Conservation (phyloP, 1,284 basidiomycete species). For the Boletus semigastroideus region DNA sequence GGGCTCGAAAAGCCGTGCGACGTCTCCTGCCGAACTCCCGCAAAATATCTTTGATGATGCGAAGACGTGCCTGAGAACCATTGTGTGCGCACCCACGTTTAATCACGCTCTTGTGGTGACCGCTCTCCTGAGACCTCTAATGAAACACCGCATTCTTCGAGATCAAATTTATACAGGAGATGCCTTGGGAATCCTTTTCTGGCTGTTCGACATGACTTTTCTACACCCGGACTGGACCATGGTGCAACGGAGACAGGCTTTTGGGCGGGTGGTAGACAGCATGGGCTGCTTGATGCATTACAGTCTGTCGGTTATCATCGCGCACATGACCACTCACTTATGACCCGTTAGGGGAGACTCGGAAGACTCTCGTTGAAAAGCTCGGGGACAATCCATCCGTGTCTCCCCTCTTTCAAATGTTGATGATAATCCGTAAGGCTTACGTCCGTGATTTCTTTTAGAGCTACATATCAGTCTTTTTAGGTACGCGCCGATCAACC, state of each 20-base stretch:
- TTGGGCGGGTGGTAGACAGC: slow-evolving; percentile 26
- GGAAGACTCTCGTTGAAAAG: too few species aligned
- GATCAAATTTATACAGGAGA: slow-evolving; percentile 11
- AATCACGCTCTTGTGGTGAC: slow-evolving; percentile 17
- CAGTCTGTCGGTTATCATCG: slow-evolving; percentile 8
- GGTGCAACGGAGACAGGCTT: background rate
- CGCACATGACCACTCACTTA: background rate
- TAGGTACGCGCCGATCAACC: too few species aligned
- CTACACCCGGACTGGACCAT: slow-evolving; percentile 15
- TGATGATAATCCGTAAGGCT: too few species aligned
- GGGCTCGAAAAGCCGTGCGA: background rate
- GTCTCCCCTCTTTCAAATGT: too few species aligned
- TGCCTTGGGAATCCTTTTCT: slow-evolving; percentile 7
- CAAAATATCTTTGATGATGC: slow-evolving; percentile 7
- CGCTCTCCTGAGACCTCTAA: slow-evolving; percentile 21
- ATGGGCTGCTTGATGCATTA: slow-evolving; percentile 21
- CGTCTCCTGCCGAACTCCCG: background rate
- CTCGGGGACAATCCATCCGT: too few species aligned
- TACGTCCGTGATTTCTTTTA: too few species aligned
- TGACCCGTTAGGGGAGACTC: too few species aligned
- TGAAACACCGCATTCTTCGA: slow-evolving; percentile 16
- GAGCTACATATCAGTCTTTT: too few species aligned
- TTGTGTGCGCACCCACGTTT: slow-evolving; percentile 12
- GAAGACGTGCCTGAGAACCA: slow-evolving; percentile 5
- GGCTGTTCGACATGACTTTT: too few species aligned